Evolutionary conservation across 192 early-diverging fungal species (phyloP).

Genomic region (Backusella sp.): DNA sequence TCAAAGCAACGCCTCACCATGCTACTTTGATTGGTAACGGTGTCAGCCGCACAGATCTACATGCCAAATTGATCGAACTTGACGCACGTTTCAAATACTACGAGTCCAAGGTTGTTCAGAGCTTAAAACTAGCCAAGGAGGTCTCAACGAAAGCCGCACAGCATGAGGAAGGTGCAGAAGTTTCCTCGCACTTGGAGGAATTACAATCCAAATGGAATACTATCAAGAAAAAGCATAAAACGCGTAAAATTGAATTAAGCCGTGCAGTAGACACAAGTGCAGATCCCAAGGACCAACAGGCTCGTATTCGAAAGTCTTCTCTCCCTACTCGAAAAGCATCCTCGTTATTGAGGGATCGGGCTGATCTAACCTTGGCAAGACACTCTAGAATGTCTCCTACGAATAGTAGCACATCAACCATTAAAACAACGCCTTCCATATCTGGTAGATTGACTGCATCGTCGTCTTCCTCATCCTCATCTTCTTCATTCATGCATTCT

Average conservation of each 20-base stretch:
- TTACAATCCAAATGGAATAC: slow-evolving; percentile 7
- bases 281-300: slow-evolving; percentile 9
- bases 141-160: neutral
- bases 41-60: slow-evolving; percentile 32
- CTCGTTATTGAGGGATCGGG: slow-evolving; percentile 19
- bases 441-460: slow-evolving; percentile 6
- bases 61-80: slow-evolving; percentile 39
- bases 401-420: neutral
- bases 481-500: neutral
- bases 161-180: neutral
- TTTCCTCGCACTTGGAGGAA: neutral
- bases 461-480: neutral
- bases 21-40: slow-evolving; percentile 22
- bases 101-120: slow-evolving; percentile 4
- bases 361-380: slow-evolving; percentile 8
- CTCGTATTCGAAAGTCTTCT: slow-evolving; percentile 25
- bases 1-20: slow-evolving; percentile 18
- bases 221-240: slow-evolving; percentile 11
- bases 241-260: slow-evolving; percentile 12
- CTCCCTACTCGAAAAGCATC: slow-evolving; percentile 29
- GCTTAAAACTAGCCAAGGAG: slow-evolving; percentile 5
- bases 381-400: slow-evolving; percentile 1
- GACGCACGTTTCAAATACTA: slow-evolving; percentile 45
- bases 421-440: neutral
- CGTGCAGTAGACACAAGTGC: slow-evolving; percentile 7